Evolutionary conservation across 2,329 filamentous ascomycete species (phyloP), one percentile per base, ranked within the genome.

Genomic region (Sclerotinia trifoliorum): DNA sequence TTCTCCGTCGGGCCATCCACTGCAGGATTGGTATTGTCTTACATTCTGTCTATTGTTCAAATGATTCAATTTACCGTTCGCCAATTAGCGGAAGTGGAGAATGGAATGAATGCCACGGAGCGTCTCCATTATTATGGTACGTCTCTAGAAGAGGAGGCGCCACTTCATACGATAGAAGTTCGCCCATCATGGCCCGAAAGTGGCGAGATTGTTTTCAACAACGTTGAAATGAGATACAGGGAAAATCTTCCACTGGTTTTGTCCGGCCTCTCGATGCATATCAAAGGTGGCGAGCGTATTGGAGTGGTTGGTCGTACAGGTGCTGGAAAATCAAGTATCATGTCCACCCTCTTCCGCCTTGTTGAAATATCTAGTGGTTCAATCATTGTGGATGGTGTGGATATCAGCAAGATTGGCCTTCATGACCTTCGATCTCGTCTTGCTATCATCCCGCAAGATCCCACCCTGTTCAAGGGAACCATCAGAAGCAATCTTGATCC

Each of bases 101-200:
- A 97, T 80, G 93, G 94, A 77, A 98, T 98, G 94, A 98, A 97
- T 78, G 90, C 94, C 0, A 95, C 96, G 0, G 94, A 98, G 80
- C 90, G 95, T 62, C 83, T 98, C 46, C 88, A 93, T 77, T 93
- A 96, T 81, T 98, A 98, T 78, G 94, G 92, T 66, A 92, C 87
- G 0, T 80, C 92, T 73, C 85, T 99, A 5, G 93, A 96, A 71
- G 90, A 97, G 77, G 95, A 98, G 79, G 92, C 94, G 0, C 92
- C 94, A 0, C 83, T 94, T 1, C 91, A 94, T 74, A 89, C 92
- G 54, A 78, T 89, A 61, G 86, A 93, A 6, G 86, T 97, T 3
- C 86, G 88, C 24, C 81, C 86, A 0, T 84, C 84, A 26, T 99
- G 95, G 95, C 95, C 95, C 0, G 89, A 96, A 75, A 87, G 87